Evolutionary conservation across 495 filamentous ascomycete genomes (phyloP).

Genomic region (Lasiosphaeria miniovina): DNA sequence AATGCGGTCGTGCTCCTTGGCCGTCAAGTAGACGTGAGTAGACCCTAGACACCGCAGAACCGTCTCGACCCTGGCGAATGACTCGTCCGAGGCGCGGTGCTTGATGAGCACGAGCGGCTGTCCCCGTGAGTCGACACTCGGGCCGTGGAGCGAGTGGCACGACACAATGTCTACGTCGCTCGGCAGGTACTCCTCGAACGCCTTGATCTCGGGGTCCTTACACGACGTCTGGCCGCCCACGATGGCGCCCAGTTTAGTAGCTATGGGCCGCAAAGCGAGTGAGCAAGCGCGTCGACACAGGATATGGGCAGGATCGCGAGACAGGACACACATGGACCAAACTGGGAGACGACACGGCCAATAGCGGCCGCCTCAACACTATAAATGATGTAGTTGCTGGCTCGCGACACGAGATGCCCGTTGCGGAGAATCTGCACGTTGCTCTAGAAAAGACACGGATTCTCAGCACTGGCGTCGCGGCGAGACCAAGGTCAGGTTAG

Average conservation of each 20-base stretch:
- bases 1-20: constrained; percentile 87
- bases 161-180: constrained; percentile 89
- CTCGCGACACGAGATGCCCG: constrained; percentile 90
- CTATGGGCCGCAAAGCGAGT: constrained; percentile 40
- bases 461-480: constrained; percentile 54
- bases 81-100: constrained; percentile 78
- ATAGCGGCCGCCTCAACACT: constrained; percentile 92
- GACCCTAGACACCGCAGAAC: constrained; percentile 80
- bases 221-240: constrained; percentile 98
- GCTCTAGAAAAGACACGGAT: constrained; percentile 43
- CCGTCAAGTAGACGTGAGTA: constrained; percentile 80
- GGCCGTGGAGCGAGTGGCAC: constrained; percentile 94
- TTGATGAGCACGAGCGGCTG: constrained; percentile 92
- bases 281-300: constrained; percentile 20
- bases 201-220: constrained; percentile 93
- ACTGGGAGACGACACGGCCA: constrained; percentile 76
- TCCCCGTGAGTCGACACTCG: constrained; percentile 77
- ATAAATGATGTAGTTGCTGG: constrained; percentile 97
- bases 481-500: constrained; percentile 24
- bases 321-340: constrained; percentile 77
- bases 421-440: constrained; percentile 79
- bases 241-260: constrained; percentile 88
- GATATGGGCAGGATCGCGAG: constrained; percentile 14
- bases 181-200: constrained; percentile 87
- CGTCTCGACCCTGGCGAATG: constrained; percentile 70